Base-by-base conservation (phyloP, 2,329 filamentous ascomycete species). In the Nannizziopsis barbatae region DNA sequence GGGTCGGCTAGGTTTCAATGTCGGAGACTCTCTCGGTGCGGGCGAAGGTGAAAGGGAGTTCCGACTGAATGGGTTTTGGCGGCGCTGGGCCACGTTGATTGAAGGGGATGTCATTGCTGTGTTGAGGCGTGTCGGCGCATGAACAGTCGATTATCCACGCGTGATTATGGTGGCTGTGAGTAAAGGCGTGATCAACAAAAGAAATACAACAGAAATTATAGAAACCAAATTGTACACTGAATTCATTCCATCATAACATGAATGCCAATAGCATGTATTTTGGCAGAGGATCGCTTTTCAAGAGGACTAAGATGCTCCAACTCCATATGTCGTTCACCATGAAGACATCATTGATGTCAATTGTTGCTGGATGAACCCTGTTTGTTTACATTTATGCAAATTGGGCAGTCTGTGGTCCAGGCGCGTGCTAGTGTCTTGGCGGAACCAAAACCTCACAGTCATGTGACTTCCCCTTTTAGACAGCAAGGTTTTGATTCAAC, bases 31-130 rank as follows among this genome's bases (percentile, higher is more conserved):
- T 33, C 59, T 58, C 4, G 79, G 74, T 43, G 71, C 75, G 37
- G 83, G 76, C 30, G 85, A 84, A 17, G 82, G 75, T 12, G 84
- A 83, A 39, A 75, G 71, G 46, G 80, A 71, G 55, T 67, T 79
- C 61, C 86, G 78, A 52, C 76, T 74, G 63, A 95, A 93, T 12
- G 86, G 84, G 68, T 86, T 90, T 63, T 80, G 84, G 60, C 87
- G 82, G 72, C 82, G 85, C 63, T 83, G 77, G 57, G 81, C 78
- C 65, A 78, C 77, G 65, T 74, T 78, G 58, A 75, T 71, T 64
- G 75, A 75, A 48, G 69, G 71, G 60, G 73, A 31, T 12, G 7
- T 72, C 74, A 78, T 79, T 55, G 35, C 32, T 31, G 7, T 2
- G 37, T n/a, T 2, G 10, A 39, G 14, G 12, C n/a, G 30, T 45